Conservation (phyloP, 176 grass and related monocot species). For the Oryza coarctata region DNA sequence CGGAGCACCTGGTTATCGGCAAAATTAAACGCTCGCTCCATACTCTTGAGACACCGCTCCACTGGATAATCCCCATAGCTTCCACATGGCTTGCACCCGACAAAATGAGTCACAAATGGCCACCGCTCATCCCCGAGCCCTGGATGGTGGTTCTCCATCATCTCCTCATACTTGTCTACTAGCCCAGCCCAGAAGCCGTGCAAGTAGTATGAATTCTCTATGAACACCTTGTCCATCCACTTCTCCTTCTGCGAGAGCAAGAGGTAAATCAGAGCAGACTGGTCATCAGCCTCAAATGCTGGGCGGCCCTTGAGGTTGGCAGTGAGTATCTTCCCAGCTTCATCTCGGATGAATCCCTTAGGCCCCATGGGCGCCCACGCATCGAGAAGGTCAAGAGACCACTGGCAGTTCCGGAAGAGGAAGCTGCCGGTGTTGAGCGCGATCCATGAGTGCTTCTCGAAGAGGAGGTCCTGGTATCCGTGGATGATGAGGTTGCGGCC, state of each 20-base stretch:
- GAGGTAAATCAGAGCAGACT: slow-evolving; percentile 90
- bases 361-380: slow-evolving; percentile 91
- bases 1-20: slow-evolving; percentile 89
- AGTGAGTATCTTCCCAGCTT: slow-evolving; percentile 78
- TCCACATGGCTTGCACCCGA: slow-evolving; percentile 89
- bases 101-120: slow-evolving; percentile 94
- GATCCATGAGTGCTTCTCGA: slow-evolving; percentile 84
- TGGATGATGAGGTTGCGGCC: slow-evolving; percentile 84
- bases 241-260: slow-evolving; percentile 78
- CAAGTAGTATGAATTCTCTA: slow-evolving; percentile 91
- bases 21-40: slow-evolving; percentile 94
- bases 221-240: slow-evolving; percentile 81
- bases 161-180: slow-evolving; percentile 92
- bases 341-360: slow-evolving; percentile 59
- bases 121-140: slow-evolving; percentile 85
- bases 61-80: slow-evolving; percentile 92
- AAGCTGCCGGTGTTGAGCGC: slow-evolving; percentile 89
- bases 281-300: slow-evolving; percentile 86
- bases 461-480: slow-evolving; percentile 84
- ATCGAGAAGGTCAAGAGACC: slow-evolving; percentile 84
- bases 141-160: slow-evolving; percentile 89
- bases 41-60: slow-evolving; percentile 79
- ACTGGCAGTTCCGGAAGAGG: slow-evolving; percentile 89
- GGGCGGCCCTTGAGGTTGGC: slow-evolving; percentile 77
- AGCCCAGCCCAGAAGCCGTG: slow-evolving; percentile 93